Evolutionary conservation across 2,329 filamentous ascomycete species (phyloP).

Genomic region (Paecilomyces formosus): DNA sequence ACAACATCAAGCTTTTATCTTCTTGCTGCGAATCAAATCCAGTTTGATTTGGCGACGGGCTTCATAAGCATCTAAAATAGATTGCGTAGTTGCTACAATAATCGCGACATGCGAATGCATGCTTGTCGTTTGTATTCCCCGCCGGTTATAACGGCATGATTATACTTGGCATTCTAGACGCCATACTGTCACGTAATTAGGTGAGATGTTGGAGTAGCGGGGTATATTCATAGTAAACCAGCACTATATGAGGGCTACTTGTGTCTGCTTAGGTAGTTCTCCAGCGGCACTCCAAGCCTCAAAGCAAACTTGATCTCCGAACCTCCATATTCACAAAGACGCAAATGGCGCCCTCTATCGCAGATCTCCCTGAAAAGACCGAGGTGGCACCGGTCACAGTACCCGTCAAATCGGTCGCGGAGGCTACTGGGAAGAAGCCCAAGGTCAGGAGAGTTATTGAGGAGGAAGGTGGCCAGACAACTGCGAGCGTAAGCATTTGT

Average conservation of each 20-base stretch:
- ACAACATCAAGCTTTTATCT: background rate
- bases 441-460: conserved; percentile 14
- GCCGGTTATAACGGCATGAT: background rate
- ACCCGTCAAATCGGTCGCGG: background rate
- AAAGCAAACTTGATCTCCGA: background rate
- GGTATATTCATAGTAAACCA: background rate
- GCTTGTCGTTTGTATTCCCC: background rate
- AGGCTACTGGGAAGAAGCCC: conserved; percentile 2
- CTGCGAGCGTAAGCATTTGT: conserved; percentile 12
- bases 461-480: conserved; percentile 15
- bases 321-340: background rate
- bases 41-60: background rate
- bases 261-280: background rate
- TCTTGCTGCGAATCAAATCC: background rate
- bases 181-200: background rate
- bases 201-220: background rate
- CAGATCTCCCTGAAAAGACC: background rate
- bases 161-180: background rate
- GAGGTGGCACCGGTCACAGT: background rate
- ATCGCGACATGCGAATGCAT: background rate
- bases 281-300: background rate
- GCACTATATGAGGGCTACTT: background rate
- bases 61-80: background rate
- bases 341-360: background rate
- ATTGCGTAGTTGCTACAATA: background rate